Percentiles rank a stretch among this genome's conserved stretches.
These are phyloP conservation scores for Saturnispora kantuleensis DNA, from an alignment of 805 yeast genomes.

Conservation along the genomic window DNA sequence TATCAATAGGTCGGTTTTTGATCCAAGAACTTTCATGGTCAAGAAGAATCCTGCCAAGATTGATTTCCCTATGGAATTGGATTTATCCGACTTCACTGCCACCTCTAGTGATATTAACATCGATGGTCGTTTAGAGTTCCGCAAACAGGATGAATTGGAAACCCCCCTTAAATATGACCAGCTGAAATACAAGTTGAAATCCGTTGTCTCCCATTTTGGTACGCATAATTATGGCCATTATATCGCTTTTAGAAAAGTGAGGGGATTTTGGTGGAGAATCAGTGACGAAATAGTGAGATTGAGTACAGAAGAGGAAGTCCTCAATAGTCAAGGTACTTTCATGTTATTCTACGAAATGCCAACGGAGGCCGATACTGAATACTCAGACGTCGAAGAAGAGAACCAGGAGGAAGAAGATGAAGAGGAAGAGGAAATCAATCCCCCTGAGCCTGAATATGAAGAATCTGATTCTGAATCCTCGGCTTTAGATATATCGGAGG, in stretches of 20 bases:
- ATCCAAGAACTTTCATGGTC: conserved; percentile 72
- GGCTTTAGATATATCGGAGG: conserved; percentile 4
- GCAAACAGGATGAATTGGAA: conserved; percentile 42
- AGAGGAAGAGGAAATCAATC: conserved; percentile 9
- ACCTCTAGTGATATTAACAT: conserved; percentile 59
- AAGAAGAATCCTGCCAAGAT: conserved; percentile 79
- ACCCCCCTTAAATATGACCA: conserved; percentile 1
- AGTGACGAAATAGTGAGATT: conserved; percentile 83
- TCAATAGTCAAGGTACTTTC: conserved; percentile 76
- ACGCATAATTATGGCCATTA: conserved; percentile 98
- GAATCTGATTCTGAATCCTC: background rate
- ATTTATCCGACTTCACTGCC: conserved; percentile 61
- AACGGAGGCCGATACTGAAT: conserved; percentile 27
- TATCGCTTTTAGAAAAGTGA: conserved; percentile 69
- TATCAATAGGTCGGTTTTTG: conserved; percentile 88
- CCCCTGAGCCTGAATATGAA: conserved; percentile 8
- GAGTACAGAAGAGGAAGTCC: conserved; percentile 71
- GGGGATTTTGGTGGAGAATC: conserved; percentile 93
- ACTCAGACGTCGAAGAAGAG: conserved; percentile 23
- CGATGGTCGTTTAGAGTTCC: conserved; percentile 72
- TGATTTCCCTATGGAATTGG: conserved; percentile 60
- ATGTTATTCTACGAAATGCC: conserved; percentile 78
- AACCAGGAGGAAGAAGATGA: conserved; percentile 10
- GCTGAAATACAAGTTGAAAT: conserved; percentile 60
- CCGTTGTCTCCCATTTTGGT: conserved; percentile 89